Evolutionary conservation across 352 stramenopile genomes (phyloP).

Genomic region (Pythium dissotocum): DNA sequence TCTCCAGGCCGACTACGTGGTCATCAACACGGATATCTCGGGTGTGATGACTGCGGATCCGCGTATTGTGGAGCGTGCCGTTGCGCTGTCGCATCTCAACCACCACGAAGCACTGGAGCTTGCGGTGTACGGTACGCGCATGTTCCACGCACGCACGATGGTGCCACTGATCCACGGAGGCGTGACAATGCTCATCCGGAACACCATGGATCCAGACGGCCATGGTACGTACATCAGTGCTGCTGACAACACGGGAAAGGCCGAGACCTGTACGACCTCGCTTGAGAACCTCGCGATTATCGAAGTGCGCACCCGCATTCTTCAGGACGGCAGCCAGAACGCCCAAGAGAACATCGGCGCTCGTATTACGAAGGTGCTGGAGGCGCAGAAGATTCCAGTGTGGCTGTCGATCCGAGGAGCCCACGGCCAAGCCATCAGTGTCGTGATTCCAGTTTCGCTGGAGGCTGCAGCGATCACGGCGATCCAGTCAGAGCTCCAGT

Average conservation of each 20-base stretch:
- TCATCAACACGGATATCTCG: conserved; percentile 86
- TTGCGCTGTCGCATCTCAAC: conserved; percentile 72
- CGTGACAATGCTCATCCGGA: conserved; percentile 84
- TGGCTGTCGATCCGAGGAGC: conserved; percentile 82
- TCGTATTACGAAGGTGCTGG: conserved; percentile 70
- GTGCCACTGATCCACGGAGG: conserved; percentile 78
- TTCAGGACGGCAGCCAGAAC: conserved; percentile 64
- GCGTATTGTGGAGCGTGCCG: conserved; percentile 71
- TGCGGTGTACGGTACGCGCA: conserved; percentile 78
- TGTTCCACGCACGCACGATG: conserved; percentile 88
- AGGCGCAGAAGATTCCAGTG: conserved; percentile 63
- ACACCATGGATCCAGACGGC: conserved; percentile 79
- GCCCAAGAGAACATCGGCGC: conserved; percentile 71
- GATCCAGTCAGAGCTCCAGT: conserved; percentile 56
- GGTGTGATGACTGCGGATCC: conserved; percentile 85
- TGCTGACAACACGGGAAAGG: conserved; percentile 50
- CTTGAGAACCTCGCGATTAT: conserved; percentile 81
- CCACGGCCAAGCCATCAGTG: conserved; percentile 79
- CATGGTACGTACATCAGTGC: conserved; percentile 83
- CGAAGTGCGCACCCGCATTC: conserved; percentile 75
- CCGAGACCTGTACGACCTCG: conserved; percentile 80
- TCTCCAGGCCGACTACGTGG: conserved; percentile 71
- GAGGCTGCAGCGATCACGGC: conserved; percentile 39
- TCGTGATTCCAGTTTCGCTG: conserved; percentile 56
- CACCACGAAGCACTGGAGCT: conserved; percentile 83